phyloP scores from a whole-genome alignment of 2,329 filamentous ascomycete species.

The Sclerotinia minor region DNA sequence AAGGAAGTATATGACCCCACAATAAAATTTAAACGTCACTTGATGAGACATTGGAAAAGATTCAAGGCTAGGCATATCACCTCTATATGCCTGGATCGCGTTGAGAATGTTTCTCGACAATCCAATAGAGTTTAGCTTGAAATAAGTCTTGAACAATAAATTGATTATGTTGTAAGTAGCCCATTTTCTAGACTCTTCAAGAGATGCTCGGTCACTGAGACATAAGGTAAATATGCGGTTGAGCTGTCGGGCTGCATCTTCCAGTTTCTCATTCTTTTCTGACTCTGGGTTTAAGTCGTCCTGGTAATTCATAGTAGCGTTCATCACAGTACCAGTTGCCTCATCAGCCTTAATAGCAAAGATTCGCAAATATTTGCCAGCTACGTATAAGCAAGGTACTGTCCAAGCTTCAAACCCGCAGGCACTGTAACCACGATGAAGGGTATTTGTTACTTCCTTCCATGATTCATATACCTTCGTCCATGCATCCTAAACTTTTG shows the following conservation, averaged over 20 bases:
- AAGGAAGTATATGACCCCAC: conserved; percentile 88
- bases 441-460: conserved; percentile 76
- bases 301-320: conserved; percentile 55
- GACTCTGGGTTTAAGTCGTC: conserved; percentile 79
- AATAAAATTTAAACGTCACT: conserved; percentile 95
- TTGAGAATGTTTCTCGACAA: conserved; percentile 87
- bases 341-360: conserved; percentile 92
- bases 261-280: conserved; percentile 79
- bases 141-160: conserved; percentile 96
- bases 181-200: conserved; percentile 95
- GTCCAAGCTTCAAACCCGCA: conserved; percentile 84
- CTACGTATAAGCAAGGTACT: conserved; percentile 83
- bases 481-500: conserved; percentile 50
- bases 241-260: conserved; percentile 86
- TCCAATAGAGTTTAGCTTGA: conserved; percentile 88
- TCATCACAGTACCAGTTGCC: conserved; percentile 54
- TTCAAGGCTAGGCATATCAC: conserved; percentile 78
- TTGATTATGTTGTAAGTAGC: conserved; percentile 95
- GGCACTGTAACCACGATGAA: conserved; percentile 80
- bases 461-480: conserved; percentile 82
- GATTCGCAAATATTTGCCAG: conserved; percentile 79
- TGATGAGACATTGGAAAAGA: conserved; percentile 86
- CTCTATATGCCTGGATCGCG: conserved; percentile 72
- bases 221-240: conserved; percentile 92
- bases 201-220: conserved; percentile 78